phyloP scores from a whole-genome alignment of 2,329 filamentous ascomycete genomes.

The Alternaria sp. region DNA sequence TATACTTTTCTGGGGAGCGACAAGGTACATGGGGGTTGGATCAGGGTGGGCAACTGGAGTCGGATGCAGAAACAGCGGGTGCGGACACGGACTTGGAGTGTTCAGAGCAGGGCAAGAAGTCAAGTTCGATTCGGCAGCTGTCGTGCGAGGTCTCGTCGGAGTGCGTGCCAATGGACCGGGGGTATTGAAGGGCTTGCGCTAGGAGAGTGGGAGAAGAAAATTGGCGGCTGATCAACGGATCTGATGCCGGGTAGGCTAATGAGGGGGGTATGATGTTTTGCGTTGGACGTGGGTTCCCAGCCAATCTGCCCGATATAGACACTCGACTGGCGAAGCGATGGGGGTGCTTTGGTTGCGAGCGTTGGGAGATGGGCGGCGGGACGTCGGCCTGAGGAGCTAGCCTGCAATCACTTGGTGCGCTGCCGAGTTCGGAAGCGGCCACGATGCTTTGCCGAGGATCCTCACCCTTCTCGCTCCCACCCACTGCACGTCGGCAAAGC shows the following conservation, averaged over 20 bases:
- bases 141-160: conserved; percentile 33
- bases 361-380: conserved; percentile 10
- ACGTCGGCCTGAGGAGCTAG: conserved; percentile 10
- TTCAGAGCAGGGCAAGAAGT: conserved; percentile 31
- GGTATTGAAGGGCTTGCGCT: conserved; percentile 38
- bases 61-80: conserved; percentile 34
- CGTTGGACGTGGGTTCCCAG: conserved; percentile 18
- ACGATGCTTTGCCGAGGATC: conserved; percentile 11
- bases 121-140: conserved; percentile 40
- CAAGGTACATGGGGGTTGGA: conserved; percentile 29
- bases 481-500: not conserved
- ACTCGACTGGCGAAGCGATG: conserved; percentile 4
- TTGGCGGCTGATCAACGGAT: conserved; percentile 35
- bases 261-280: conserved; percentile 29
- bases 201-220: conserved; percentile 35
- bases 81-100: conserved; percentile 28
- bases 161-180: conserved; percentile 29
- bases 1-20: conserved; percentile 21
- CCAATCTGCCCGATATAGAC: conserved; percentile 8
- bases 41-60: conserved; percentile 37
- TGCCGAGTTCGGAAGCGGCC: conserved; percentile 1
- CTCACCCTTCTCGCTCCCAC: conserved; percentile 2
- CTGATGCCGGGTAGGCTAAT: conserved; percentile 18
- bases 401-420: not conserved
- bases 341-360: conserved; percentile 12